These are phyloP conservation scores for Cryptosporidium andersoni DNA, from an alignment of 169 alveolate genomes.

Conservation along the genomic window DNA sequence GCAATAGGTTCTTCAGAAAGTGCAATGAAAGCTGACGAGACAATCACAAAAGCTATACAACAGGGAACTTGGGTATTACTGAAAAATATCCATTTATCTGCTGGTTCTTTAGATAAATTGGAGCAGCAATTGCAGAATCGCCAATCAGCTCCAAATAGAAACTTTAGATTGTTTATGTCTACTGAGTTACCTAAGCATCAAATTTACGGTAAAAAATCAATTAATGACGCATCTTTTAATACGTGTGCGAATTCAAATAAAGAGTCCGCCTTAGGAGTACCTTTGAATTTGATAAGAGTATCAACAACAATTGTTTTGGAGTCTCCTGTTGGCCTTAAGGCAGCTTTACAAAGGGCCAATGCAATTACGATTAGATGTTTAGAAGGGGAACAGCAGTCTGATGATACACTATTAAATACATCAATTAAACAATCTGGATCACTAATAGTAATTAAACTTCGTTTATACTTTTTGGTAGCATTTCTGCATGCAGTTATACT, in stretches of 20 bases:
- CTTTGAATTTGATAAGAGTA: constrained; percentile 91
- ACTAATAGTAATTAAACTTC: constrained; percentile 30
- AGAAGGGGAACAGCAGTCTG: constrained; percentile 51
- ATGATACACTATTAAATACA: constrained; percentile 4
- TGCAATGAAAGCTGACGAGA: constrained; percentile 90
- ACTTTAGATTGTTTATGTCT: constrained; percentile 94
- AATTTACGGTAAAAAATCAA: background rate
- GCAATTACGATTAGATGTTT: constrained; percentile 83
- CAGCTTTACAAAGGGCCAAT: constrained; percentile 86
- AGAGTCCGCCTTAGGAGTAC: constrained; percentile 73
- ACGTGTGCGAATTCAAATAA: background rate
- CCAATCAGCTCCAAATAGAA: constrained; percentile 84
- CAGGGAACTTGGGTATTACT: constrained; percentile 96
- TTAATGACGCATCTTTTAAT: constrained; percentile 13
- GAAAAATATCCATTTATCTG: constrained; percentile 97
- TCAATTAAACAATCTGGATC: constrained; percentile 28
- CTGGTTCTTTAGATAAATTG: constrained; percentile 93
- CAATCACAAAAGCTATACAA: constrained; percentile 89
- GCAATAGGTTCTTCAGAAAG: constrained; percentile 99
- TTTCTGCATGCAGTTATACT: constrained; percentile 97
- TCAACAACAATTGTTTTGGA: constrained; percentile 94
- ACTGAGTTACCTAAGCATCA: constrained; percentile 94
- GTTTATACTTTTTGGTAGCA: constrained; percentile 91
- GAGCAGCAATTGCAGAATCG: constrained; percentile 89
- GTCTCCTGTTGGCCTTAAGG: constrained; percentile 96